These are phyloP conservation scores for Alternaria conjuncta DNA, from an alignment of 2,329 filamentous ascomycete species.

Conservation along the genomic window DNA sequence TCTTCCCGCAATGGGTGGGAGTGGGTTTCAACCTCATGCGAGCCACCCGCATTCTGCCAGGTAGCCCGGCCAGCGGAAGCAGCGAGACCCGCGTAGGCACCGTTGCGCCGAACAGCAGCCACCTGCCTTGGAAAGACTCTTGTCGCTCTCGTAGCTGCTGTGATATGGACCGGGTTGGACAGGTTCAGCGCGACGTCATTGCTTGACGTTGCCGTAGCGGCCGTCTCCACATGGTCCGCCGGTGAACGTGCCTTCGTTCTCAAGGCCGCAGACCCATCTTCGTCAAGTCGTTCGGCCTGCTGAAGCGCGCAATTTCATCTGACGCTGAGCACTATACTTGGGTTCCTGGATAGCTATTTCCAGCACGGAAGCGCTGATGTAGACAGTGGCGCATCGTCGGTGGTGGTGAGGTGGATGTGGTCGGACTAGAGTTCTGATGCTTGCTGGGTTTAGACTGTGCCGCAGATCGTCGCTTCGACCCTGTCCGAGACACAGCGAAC, in stretches of 20 bases:
- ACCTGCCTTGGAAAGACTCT: constrained; percentile 25
- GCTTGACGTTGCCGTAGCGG: background rate
- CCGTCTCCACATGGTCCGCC: background rate
- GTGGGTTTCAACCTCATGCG: constrained; percentile 49
- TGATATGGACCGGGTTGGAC: constrained; percentile 2
- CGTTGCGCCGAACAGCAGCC: constrained; percentile 16
- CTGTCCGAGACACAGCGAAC: constrained; percentile 31
- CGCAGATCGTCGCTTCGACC: constrained; percentile 38
- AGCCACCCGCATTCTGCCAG: constrained; percentile 28
- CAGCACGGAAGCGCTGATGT: constrained; percentile 24
- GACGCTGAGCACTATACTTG: constrained; percentile 23
- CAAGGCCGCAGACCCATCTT: background rate
- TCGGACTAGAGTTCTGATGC: constrained; percentile 38
- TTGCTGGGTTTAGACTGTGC: constrained; percentile 35
- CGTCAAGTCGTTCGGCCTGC: constrained; percentile 17
- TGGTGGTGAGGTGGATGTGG: constrained; percentile 33
- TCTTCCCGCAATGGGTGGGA: constrained; percentile 36
- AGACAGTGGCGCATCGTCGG: constrained; percentile 17
- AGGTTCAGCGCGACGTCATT: constrained; percentile 13
- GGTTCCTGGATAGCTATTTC: constrained; percentile 14
- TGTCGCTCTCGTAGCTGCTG: constrained; percentile 21
- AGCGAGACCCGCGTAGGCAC: constrained; percentile 40
- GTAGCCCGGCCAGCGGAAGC: constrained; percentile 40
- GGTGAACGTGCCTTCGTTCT: background rate
- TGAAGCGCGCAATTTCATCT: constrained; percentile 21